Evolutionary conservation across 169 alveolate genomes (phyloP).

Genomic region (Perkinsus olseni): DNA sequence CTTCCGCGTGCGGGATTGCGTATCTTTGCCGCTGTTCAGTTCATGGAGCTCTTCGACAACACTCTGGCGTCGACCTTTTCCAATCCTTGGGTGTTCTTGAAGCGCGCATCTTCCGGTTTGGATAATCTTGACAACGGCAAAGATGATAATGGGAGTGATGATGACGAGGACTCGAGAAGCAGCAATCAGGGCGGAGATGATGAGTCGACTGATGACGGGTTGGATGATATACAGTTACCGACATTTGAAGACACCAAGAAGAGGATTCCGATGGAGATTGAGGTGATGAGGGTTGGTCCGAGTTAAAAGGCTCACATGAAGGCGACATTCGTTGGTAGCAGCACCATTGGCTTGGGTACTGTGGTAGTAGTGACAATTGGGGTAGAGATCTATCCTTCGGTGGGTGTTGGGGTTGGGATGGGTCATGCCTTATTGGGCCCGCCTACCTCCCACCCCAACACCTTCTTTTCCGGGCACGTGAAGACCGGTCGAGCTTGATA

Average conservation of each 20-base stretch:
- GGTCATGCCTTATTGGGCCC: not conserved
- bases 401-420: too few species aligned
- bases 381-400: too few species aligned
- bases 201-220: not conserved
- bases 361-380: too few species aligned
- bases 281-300: not conserved
- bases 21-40: not conserved
- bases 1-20: not conserved
- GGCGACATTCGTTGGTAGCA: too few species aligned
- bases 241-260: conserved; percentile 34
- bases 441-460: too few species aligned
- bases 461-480: too few species aligned
- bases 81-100: conserved; percentile 40
- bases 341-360: too few species aligned
- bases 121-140: not conserved
- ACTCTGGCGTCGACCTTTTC: conserved; percentile 31
- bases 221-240: conserved; percentile 17
- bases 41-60: conserved; percentile 32
- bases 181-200: not conserved
- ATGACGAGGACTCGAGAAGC: not conserved
- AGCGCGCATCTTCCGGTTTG: conserved; percentile 17
- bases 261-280: not conserved
- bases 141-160: not conserved
- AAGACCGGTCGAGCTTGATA: too few species aligned
- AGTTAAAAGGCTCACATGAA: not conserved